Base-by-base conservation (phyloP, 164 flowering plant species). In the Litsea cubeba region DNA sequence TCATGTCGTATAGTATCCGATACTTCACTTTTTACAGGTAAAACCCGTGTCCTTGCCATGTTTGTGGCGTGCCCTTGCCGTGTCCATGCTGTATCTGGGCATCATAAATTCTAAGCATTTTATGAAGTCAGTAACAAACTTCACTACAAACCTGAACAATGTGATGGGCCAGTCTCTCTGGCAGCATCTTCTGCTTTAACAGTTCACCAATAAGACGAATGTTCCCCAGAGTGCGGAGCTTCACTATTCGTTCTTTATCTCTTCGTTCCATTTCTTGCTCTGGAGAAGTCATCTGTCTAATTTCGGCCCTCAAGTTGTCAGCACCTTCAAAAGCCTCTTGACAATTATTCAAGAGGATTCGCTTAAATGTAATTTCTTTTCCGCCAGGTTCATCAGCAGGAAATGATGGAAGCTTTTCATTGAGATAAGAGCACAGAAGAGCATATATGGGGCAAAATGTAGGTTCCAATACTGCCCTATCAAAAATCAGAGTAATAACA, bases 301-400 rank as follows among this genome's bases (percentile, higher is more conserved):
- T 69, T 83, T 96, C 98, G 73, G 82, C 86, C 82, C 97, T 88
- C 70, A 90, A 71, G 30, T 91, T 87, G 74, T 87, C 94, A 69
- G 97, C 87, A 75, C 97, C 95, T 86, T 95, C 97, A 82, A 93
- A 95, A n/a, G 94, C 98, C 84, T 90, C 95, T 77, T 93, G 99
- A 80, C 97, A 96, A 74, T 71, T 92, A 83, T 94, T 90, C 79
- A 96, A 74, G 35, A 96, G 95, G 51, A 91, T 81, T 11, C 98
- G 86, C 90, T 90, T 96, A 74, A 96, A 96, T 18, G 97, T 94
- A 51, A 92, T 82, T 74, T 86, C 88, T 82, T 89, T 94, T 3
- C 93, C 97, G 46, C 85, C 94, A 67, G 90, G 92, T 69, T 92
- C 92, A 28, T 94, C 99, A 46, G 98, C 84, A 70, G 98, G 98